Base-by-base conservation (phyloP, 2,329 filamentous ascomycete genomes). In the Neopestalotiopsis sp. region DNA sequence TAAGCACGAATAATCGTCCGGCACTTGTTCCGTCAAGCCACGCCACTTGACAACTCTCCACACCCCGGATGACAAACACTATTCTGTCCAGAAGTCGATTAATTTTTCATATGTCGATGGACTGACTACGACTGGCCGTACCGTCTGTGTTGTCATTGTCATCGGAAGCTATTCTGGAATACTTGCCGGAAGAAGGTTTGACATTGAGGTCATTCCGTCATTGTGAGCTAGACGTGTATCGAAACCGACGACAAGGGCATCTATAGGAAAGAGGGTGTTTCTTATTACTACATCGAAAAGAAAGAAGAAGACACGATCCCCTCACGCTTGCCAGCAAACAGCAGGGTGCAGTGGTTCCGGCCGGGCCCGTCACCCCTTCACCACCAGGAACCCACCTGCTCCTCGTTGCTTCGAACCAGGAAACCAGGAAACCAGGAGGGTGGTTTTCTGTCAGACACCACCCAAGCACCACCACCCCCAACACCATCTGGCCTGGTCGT, bases 391-490 rank as follows among this genome's bases (percentile, higher is more conserved):
- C 34, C 63, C 49, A 40, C 63, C 30, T 45, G 34, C n/a, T 49
- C n/a, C 32, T 53, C 20, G 45, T 53, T 53, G 45, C 45, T 53
- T 17, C n/a, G 45, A 53, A 53, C 45, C 45, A 53, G 45, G 45
- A 53, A 53, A 49, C 42, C 61, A 38, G 61, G 42, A 45, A 53
- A 49, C 42, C 61, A 38, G 61, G 42, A 45, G 38, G 61, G 61
- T 30, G 42, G 20, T 17, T 57, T 66, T 24, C 63, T 66, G 63
- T 57, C 63, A 58, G 63, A 66, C 49, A 66, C 45, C 45, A 53
- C 28, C n/a, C 63, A 38, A 38, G 34, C 34, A 38, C 34, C 6
- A 20, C 45, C 30, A 61, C 53, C 28, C 64, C 42, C 56, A 45
- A 53, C 24, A 67, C 53, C 53, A 56, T 45, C 32, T 56, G 40